Base-by-base conservation (phyloP, 2,329 filamentous ascomycete species). In the Cercospora sp. region DNA sequence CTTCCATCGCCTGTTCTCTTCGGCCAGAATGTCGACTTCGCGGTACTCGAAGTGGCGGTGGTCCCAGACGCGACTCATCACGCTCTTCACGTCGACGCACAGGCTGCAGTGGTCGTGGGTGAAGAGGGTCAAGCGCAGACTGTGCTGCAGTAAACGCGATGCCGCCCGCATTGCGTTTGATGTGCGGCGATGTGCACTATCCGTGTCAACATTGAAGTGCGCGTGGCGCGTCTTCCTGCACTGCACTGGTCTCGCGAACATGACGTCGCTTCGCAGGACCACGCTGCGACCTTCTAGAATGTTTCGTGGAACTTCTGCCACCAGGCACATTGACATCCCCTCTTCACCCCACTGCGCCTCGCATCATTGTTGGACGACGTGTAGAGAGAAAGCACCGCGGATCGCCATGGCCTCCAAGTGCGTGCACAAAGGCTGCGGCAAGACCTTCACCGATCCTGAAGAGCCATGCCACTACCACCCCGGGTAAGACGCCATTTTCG, bases 401-500 rank as follows among this genome's bases (percentile, higher is more conserved):
- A 53, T 23, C 10, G 65, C 23, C 20, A 92, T 92, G 89, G 84
- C 90, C 67, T 87, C 89, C 76, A 98, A 97, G 84, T 99, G 95
- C 80, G 93, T 97, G 67, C 95, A 97, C 84, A 94, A 97, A 81
- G 93, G 94, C 79, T 99, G 95, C 81, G 93, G 91, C 76, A 98
- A 97, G 85, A 81, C 85, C 72, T 98, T 93, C 81, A 89, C 89
- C 60, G 91, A 97, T 79, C 82, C 89, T 9, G 88, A 92, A 51
- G 94, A 97, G 80, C 86, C 89, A 73, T 99, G 95, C 82, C 83
- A 88, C 74, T 98, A 97, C 83, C 95, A 99, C 82, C 93, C 72
- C 20, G 72, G 72, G 72, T 73, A 66, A 53, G 72, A 68, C 23
- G 36, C 51, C 23, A 30, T 33, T 40, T 16, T 45, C 7, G 48